These are phyloP conservation scores for Serendipita indica DNA, from an alignment of 768 basidiomycete species.

Conservation along the genomic window DNA sequence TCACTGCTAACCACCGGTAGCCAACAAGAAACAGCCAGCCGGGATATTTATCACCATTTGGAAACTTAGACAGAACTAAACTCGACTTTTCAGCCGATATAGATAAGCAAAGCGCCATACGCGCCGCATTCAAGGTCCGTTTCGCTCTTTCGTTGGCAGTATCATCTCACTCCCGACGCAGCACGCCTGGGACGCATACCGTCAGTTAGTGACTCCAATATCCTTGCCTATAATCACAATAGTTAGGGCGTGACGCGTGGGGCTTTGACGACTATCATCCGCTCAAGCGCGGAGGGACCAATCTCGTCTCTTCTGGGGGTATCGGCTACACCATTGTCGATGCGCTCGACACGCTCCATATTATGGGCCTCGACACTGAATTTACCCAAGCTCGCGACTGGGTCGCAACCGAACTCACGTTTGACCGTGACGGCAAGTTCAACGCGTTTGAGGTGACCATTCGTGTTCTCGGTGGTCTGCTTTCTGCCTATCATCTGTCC, in stretches of 20 bases:
- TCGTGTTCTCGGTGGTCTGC: constrained; percentile 76
- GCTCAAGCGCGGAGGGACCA: constrained; percentile 53
- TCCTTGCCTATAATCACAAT: constrained; percentile 12
- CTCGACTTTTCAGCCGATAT: constrained; percentile 39
- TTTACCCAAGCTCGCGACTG: constrained; percentile 67
- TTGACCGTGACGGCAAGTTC: constrained; percentile 63
- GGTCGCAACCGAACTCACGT: constrained; percentile 52
- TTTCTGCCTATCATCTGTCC: constrained; percentile 74
- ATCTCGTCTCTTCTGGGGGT: constrained; percentile 62
- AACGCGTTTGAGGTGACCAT: constrained; percentile 96
- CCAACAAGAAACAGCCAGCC: too few species aligned
- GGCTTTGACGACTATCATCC: constrained; percentile 90
- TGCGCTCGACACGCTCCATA: constrained; percentile 74
- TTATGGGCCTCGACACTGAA: constrained; percentile 74
- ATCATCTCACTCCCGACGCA: constrained; percentile 22
- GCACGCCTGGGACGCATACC: constrained; percentile 81
- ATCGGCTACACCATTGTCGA: constrained; percentile 86
- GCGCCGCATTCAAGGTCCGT: constrained; percentile 64
- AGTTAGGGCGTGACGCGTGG: constrained; percentile 72
- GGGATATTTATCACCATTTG: not conserved
- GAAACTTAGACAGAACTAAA: not conserved
- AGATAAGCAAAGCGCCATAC: constrained; percentile 50
- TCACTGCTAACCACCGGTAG: too few species aligned
- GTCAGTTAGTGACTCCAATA: constrained; percentile 26
- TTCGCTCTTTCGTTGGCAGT: not conserved